phyloP scores from a whole-genome alignment of 75 land plant species.

The Pinus taeda region DNA sequence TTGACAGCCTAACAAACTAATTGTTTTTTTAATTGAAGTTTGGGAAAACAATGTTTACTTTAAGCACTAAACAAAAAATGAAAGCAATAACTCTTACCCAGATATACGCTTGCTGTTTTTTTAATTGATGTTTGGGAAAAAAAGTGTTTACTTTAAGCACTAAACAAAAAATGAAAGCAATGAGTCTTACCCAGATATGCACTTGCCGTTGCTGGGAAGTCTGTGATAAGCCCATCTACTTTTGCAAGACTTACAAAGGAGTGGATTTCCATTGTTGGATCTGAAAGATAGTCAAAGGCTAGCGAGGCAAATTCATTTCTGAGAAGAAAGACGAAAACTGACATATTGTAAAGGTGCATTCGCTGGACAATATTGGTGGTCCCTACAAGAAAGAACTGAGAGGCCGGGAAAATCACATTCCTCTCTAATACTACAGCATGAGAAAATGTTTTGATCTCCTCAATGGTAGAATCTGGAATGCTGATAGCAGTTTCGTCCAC shows the following conservation, averaged over 20 bases:
- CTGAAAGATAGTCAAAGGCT: conserved; percentile 59
- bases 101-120: not conserved
- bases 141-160: not conserved
- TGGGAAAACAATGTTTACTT: too few relatives aligned
- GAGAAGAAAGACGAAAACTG: conserved; percentile 49
- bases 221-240: conserved; percentile 77
- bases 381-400: conserved; percentile 20
- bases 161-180: not conserved
- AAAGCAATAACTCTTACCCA: not conserved
- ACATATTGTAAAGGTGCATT: conserved; percentile 60
- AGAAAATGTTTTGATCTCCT: conserved; percentile 51
- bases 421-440: conserved; percentile 38
- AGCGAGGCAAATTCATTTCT: conserved; percentile 55
- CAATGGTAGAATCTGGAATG: conserved; percentile 19
- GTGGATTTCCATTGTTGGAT: conserved; percentile 61
- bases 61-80: not conserved
- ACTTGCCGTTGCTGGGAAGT: conserved; percentile 69
- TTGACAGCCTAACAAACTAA: too few relatives aligned
- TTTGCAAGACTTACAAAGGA: conserved; percentile 30
- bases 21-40: too few relatives aligned
- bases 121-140: not conserved
- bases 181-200: conserved; percentile 54
- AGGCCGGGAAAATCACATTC: conserved; percentile 18
- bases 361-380: conserved; percentile 37
- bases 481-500: conserved; percentile 24